phyloP scores from a whole-genome alignment of 208 protist genomes.

The Wallacemonas sp. region DNA sequence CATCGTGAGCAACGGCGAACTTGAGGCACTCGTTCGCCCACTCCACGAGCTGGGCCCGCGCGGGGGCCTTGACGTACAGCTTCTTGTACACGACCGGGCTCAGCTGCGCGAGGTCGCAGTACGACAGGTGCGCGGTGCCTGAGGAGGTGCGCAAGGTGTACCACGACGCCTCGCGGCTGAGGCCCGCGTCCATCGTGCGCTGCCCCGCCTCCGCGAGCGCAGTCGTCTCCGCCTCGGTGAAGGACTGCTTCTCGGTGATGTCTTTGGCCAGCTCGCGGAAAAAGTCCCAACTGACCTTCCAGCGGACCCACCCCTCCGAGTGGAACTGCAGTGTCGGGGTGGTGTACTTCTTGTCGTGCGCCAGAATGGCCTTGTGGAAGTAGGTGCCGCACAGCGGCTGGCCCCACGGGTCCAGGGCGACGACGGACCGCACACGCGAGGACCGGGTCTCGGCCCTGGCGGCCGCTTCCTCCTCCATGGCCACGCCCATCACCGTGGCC shows the following conservation, averaged over 20 bases:
- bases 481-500: conserved; percentile 51
- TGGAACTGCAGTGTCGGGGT: conserved; percentile 68
- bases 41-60: conserved; percentile 44
- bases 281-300: conserved; percentile 43
- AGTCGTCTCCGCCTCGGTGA: conserved; percentile 24
- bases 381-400: conserved; percentile 46
- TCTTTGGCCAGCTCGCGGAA: conserved; percentile 29
- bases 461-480: conserved; percentile 37
- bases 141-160: conserved; percentile 25
- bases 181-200: conserved; percentile 19
- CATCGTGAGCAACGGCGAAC: conserved; percentile 33
- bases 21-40: conserved; percentile 36
- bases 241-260: conserved; percentile 32
- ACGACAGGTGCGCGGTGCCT: conserved; percentile 49
- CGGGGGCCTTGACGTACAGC: conserved; percentile 33
- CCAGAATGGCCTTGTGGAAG: conserved; percentile 43
- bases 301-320: conserved; percentile 55
- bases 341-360: conserved; percentile 26
- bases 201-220: conserved; percentile 22
- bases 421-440: conserved; percentile 27
- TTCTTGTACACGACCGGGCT: conserved; percentile 56
- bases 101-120: conserved; percentile 56
- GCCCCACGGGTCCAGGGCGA: conserved; percentile 74
- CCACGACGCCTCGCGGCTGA: conserved; percentile 14
- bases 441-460: background rate